A percentile compares a stretch with the other conserved stretches of the same genome.
phyloP scores from a whole-genome alignment of 148 eudicot species.

The Cornus suecica region DNA sequence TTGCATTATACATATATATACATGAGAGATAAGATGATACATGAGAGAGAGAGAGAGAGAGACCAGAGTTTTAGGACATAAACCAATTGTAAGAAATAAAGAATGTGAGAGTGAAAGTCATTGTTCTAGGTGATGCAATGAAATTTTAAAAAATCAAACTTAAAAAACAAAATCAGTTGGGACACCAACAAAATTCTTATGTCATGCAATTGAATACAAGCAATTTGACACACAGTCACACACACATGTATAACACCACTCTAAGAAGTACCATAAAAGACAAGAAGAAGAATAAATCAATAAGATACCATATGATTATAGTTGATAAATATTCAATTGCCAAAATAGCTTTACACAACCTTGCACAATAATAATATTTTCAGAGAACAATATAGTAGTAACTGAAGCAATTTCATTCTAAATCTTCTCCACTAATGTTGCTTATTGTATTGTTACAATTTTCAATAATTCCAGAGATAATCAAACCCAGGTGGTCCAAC shows the following conservation, averaged over 20 bases:
- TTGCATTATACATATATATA: not conserved
- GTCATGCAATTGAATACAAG: not conserved
- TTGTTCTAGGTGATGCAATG: slow-evolving; percentile 11
- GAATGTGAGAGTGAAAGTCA: not conserved
- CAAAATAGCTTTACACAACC: slow-evolving; percentile 4
- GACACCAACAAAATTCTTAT: slow-evolving; percentile 20
- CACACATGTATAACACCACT: too few species aligned
- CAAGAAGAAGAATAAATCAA: not conserved
- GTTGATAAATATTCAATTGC: slow-evolving; percentile 3
- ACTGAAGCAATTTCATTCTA: not conserved
- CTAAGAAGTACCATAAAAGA: too few species aligned
- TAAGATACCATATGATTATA: not conserved
- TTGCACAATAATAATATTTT: not conserved
- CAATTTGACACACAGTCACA: not conserved
- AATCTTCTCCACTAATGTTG: slow-evolving; percentile 6
- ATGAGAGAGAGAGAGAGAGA: not conserved
- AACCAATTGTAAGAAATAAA: not conserved
- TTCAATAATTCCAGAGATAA: slow-evolving; percentile 50
- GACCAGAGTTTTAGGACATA: not conserved
- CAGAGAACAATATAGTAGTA: not conserved
- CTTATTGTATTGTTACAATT: not conserved
- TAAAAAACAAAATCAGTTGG: not conserved
- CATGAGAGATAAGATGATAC: too few species aligned
- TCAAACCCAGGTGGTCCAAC: slow-evolving; percentile 47
- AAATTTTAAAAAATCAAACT: not conserved